Base-by-base conservation (phyloP, 306 rosid species). In the Canavalia ensiformis region DNA sequence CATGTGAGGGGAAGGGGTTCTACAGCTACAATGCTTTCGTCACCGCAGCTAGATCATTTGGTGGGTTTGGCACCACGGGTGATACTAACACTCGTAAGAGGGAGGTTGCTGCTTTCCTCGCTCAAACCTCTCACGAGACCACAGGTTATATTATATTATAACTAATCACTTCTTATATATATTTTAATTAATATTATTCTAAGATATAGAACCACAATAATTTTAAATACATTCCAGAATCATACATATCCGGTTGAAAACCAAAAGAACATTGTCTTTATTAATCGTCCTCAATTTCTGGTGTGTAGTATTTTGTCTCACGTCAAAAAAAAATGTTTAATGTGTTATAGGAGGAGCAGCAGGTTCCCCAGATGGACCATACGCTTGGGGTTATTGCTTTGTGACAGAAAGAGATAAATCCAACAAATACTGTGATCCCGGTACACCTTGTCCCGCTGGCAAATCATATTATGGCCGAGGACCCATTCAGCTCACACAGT, bases 401-500 rank as follows among this genome's bases (percentile, higher is more conserved):
- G 13, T 87, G 0, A 84, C 71, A 37, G 94, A 90, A 68, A 50
- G 34, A 58, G 80, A 80, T 11, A 86, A 71, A 35, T 33, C 46
- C 44, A 50, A 50, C 33, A 50, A 4, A 0, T 86, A 90, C 8
- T 90, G 90, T 57, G 58, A 41, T 34, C 47, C 81, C 7, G 45
- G 4, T 7, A 78, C 63, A 30, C 90, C 90, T 1, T 90, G 90
- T 34, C 72, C 89, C 63, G 0, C 84, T 0, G 80, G 80, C 56
- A 75, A 46, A 58, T 62, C 68, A 33, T 90, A 90, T 46, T 87
- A 85, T 67, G 90, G 94, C 30, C 86, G 92, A 29, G 94, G 94
- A 25, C 92, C 92, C 0, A 88, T 90, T 60, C 94, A 90, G 60
- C 80, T 90, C 0, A 65, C 88, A 2, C 77, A 77, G 92, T 89